Evolutionary conservation across 1,139 yeast species (phyloP).

Genomic region (Yamadazyma epiphylla): DNA sequence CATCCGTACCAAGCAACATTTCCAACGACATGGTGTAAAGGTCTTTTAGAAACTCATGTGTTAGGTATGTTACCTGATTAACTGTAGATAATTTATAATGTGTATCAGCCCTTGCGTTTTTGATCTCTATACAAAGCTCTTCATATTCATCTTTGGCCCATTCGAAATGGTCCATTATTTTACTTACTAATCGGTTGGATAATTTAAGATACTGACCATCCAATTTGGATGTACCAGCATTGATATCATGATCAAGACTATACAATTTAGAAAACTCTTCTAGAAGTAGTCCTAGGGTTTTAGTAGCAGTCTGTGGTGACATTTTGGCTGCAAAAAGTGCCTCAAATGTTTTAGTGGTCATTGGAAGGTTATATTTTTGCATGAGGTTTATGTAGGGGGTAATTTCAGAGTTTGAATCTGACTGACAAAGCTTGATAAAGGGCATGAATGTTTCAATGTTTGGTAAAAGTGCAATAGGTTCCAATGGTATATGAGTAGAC

Average conservation of each 20-base stretch:
- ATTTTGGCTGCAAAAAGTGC: slow-evolving; percentile 11
- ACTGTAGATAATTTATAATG: slow-evolving; percentile 12
- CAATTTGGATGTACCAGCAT: slow-evolving; percentile 1
- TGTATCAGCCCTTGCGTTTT: slow-evolving; percentile 3
- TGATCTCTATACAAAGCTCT: slow-evolving; percentile 3
- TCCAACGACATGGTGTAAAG: slow-evolving; percentile 7
- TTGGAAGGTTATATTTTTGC: slow-evolving; percentile 17
- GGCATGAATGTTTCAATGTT: slow-evolving; percentile 26
- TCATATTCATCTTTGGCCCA: slow-evolving; percentile 6
- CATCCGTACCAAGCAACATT: too few relatives aligned
- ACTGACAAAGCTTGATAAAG: too few relatives aligned
- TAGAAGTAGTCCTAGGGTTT: slow-evolving; percentile 15
- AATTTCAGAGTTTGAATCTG: too few relatives aligned
- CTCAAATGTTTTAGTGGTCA: slow-evolving; percentile 24
- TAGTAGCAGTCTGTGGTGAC: slow-evolving; percentile 6
- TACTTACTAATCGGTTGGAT: slow-evolving; percentile 15
- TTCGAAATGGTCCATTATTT: slow-evolving; percentile 7
- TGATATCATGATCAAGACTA: slow-evolving; percentile 18
- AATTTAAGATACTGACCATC: slow-evolving; percentile 22
- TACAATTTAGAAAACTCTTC: slow-evolving; percentile 17
- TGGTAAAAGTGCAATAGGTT: slow-evolving; percentile 16
- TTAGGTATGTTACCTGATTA: slow-evolving; percentile 22
- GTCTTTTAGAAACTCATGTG: slow-evolving; percentile 21
- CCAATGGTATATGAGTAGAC: slow-evolving; percentile 21
- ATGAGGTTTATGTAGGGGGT: too few relatives aligned